A percentile compares a stretch with the other conserved stretches of the same genome.
Conservation (phyloP, 2,329 filamentous ascomycete genomes). For the Monilinia laxa region DNA sequence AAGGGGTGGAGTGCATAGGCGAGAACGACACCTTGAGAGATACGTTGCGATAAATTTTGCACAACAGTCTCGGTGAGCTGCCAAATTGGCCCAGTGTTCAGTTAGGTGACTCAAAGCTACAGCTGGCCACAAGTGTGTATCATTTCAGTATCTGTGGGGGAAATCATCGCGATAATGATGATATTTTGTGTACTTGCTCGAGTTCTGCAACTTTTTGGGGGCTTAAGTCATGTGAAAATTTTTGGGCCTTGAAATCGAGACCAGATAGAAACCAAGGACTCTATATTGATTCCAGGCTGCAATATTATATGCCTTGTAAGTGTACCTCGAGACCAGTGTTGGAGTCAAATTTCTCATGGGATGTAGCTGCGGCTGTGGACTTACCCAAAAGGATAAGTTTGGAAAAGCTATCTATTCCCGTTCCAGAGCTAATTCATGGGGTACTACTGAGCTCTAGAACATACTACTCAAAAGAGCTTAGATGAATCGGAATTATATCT, state of each 20-base stretch:
- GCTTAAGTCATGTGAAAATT: not conserved
- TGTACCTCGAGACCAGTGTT: not conserved
- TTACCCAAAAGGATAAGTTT: not conserved
- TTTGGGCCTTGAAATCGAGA: not conserved
- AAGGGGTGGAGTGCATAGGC: slow-evolving; percentile 16
- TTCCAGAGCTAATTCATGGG: not conserved
- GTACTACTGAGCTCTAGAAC: not conserved
- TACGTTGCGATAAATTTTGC: not conserved
- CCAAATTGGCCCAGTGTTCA: not conserved
- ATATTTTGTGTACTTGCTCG: slow-evolving; percentile 7
- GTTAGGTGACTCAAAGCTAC: not conserved
- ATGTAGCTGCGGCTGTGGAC: too few species aligned
- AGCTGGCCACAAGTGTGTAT: slow-evolving; percentile 19
- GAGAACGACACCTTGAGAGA: slow-evolving; percentile 3
- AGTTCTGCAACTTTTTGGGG: not conserved
- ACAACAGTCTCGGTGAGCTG: not conserved
- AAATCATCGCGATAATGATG: slow-evolving; percentile 17
- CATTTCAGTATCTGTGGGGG: not conserved
- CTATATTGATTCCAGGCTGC: not conserved
- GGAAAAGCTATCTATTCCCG: not conserved
- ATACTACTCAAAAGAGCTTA: slow-evolving; percentile 2
- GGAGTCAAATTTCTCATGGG: not conserved
- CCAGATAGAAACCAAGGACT: not conserved
- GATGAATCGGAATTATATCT: not conserved
- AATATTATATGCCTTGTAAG: not conserved